Percentiles rank a stretch among this genome's conserved stretches.
Conservation (phyloP, 805 yeast genomes). For the Candida dendrica region DNA sequence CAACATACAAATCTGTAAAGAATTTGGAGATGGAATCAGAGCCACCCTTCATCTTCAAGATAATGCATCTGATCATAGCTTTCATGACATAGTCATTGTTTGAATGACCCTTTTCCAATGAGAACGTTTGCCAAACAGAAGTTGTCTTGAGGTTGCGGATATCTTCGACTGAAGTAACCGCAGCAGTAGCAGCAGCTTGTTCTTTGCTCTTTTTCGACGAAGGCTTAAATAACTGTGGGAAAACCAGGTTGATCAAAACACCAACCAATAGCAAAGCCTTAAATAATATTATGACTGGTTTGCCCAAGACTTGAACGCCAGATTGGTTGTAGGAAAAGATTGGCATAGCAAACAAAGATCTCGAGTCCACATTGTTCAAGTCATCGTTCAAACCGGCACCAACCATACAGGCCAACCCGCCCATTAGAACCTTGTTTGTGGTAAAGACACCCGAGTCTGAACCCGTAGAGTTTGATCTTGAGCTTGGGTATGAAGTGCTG, state of each 20-base stretch:
- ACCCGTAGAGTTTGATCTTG: slow-evolving; percentile 8
- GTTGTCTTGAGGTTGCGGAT: slow-evolving; percentile 12
- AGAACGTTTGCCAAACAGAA: slow-evolving; percentile 13
- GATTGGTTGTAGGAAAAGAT: slow-evolving; percentile 25
- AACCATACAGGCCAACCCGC: slow-evolving; percentile 58
- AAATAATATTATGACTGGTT: slow-evolving; percentile 21
- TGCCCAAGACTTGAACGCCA: slow-evolving; percentile 18
- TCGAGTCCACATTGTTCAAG: slow-evolving; percentile 31
- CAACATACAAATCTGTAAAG: slow-evolving; percentile 14
- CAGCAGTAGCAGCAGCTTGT: background rate
- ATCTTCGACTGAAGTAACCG: slow-evolving; percentile 9
- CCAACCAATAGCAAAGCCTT: slow-evolving; percentile 20
- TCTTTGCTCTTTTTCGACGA: slow-evolving; percentile 3
- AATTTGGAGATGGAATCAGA: slow-evolving; percentile 15
- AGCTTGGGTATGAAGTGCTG: slow-evolving; percentile 4
- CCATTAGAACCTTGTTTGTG: slow-evolving; percentile 45
- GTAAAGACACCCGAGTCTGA: slow-evolving; percentile 5
- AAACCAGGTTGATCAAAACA: slow-evolving; percentile 20
- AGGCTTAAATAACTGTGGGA: slow-evolving; percentile 11
- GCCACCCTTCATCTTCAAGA: slow-evolving; percentile 13
- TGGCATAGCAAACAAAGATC: slow-evolving; percentile 43
- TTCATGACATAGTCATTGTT: slow-evolving; percentile 16
- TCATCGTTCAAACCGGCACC: slow-evolving; percentile 56
- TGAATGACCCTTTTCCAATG: slow-evolving; percentile 7
- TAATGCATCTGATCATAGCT: slow-evolving; percentile 19